A percentile compares a stretch with the other conserved stretches of the same genome.
Evolutionary conservation across 306 rosid genomes (phyloP).

Genomic region (Prinsepia uniflora): DNA sequence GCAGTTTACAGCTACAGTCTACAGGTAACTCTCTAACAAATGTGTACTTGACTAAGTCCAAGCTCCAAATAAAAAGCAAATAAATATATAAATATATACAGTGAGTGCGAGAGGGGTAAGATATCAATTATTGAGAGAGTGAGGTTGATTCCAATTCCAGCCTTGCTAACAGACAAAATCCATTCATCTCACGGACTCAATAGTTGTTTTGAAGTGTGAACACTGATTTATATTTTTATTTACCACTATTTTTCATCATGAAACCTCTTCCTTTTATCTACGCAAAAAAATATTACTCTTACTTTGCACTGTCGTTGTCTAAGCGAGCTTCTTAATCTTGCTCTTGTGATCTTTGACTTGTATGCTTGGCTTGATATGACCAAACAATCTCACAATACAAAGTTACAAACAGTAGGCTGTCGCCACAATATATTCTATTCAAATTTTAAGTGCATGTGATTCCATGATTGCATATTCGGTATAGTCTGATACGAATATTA

Average conservation of each 20-base stretch:
- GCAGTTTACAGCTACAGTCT: background rate
- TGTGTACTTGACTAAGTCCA: background rate
- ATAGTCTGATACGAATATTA: background rate
- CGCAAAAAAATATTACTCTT: too few relatives aligned
- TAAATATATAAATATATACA: background rate
- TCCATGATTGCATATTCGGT: background rate
- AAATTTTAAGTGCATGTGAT: conserved; percentile 3
- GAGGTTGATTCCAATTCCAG: background rate
- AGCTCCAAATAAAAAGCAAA: background rate
- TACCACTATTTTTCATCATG: background rate
- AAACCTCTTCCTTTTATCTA: too few relatives aligned
- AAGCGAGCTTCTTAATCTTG: background rate
- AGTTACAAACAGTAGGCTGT: background rate
- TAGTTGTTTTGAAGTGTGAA: background rate
- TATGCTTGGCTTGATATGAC: background rate
- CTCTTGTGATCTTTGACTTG: background rate
- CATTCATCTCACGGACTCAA: conserved; percentile 1
- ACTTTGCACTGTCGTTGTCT: background rate
- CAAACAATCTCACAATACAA: background rate
- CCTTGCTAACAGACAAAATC: background rate
- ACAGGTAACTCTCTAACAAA: background rate
- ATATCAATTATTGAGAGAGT: background rate
- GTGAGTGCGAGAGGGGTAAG: background rate
- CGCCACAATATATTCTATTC: background rate
- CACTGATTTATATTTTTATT: background rate